Conservation (phyloP, 495 filamentous ascomycete genomes). For the Talaromyces nanjingensis region DNA sequence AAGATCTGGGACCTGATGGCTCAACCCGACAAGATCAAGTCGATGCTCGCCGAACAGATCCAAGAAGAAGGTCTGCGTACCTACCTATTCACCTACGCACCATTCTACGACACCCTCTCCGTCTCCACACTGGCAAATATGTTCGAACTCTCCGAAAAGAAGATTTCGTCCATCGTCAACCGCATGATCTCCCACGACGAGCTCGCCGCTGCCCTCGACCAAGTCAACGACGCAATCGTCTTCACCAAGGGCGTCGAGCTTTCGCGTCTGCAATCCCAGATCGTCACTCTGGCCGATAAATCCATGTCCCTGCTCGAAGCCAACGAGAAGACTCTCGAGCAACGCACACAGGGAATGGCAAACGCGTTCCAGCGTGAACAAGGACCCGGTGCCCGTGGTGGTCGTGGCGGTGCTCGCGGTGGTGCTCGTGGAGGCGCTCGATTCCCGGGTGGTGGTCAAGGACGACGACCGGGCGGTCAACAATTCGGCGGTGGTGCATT, state of each 20-base stretch:
- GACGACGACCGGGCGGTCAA: constrained; percentile 49
- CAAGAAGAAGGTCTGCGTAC: constrained; percentile 97
- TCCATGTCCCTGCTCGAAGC: constrained; percentile 89
- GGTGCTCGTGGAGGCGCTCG: constrained; percentile 62
- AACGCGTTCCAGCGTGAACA: constrained; percentile 91
- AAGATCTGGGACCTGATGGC: constrained; percentile 98
- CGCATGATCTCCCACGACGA: constrained; percentile 99
- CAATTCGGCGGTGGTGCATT: constrained; percentile 60
- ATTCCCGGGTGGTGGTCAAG: constrained; percentile 40
- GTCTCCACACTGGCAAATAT: constrained; percentile 77
- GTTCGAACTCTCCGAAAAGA: constrained; percentile 89
- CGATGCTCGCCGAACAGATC: constrained; percentile 93
- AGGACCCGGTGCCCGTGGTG: constrained; percentile 67
- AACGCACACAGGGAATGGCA: constrained; percentile 88
- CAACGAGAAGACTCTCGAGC: constrained; percentile 95
- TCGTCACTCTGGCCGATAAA: constrained; percentile 91
- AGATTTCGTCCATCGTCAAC: constrained; percentile 89
- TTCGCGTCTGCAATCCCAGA: constrained; percentile 88
- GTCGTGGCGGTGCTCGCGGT: constrained; percentile 53
- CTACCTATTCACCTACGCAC: constrained; percentile 99
- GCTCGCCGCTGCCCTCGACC: constrained; percentile 89
- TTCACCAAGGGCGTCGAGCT: constrained; percentile 99
- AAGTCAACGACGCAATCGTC: constrained; percentile 94
- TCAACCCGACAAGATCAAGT: constrained; percentile 83
- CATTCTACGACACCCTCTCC: constrained; percentile 96